Percentiles rank a stretch among this genome's conserved stretches.
These are phyloP conservation scores for Dipodascus geniculatus DNA, from an alignment of 805 yeast genomes.

Conservation along the genomic window DNA sequence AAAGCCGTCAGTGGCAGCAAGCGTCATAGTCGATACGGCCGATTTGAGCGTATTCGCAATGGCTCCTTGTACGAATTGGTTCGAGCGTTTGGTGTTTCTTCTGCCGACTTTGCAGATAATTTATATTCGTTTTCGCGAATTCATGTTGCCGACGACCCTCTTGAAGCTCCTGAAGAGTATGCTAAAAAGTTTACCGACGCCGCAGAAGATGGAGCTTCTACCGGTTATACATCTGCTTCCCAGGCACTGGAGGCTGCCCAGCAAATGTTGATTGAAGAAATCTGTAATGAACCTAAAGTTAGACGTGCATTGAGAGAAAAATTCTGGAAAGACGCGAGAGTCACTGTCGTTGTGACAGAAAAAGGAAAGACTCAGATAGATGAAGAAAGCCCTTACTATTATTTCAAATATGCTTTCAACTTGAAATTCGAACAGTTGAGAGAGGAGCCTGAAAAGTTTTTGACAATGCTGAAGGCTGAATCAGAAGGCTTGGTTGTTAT, in stretches of 20 bases:
- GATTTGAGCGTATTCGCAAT: constrained; percentile 38
- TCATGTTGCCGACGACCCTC: constrained; percentile 60
- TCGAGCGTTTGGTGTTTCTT: constrained; percentile 61
- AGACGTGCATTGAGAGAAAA: constrained; percentile 52
- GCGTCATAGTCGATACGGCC: constrained; percentile 29
- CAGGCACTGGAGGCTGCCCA: constrained; percentile 65
- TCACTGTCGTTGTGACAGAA: constrained; percentile 70
- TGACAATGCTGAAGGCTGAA: constrained; percentile 91
- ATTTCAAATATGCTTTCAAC: constrained; percentile 82
- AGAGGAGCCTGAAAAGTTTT: constrained; percentile 63
- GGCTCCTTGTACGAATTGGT: constrained; percentile 58
- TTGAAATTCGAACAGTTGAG: constrained; percentile 67
- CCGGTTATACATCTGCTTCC: constrained; percentile 17
- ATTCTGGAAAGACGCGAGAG: constrained; percentile 47
- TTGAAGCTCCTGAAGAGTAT: constrained; percentile 46
- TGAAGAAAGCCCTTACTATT: constrained; percentile 69
- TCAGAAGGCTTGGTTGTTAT: constrained; percentile 58
- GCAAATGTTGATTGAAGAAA: constrained; percentile 65
- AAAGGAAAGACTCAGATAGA: constrained; percentile 73
- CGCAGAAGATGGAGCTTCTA: constrained; percentile 11
- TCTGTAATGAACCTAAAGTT: constrained; percentile 69
- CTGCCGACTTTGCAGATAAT: constrained; percentile 75
- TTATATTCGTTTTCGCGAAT: constrained; percentile 55
- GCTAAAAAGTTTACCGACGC: constrained; percentile 29
- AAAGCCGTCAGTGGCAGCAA: constrained; percentile 21